A percentile compares a stretch with the other conserved stretches of the same genome.
These are phyloP conservation scores for Coriaria nepalensis DNA, from an alignment of 306 rosid genomes.

Conservation along the genomic window DNA sequence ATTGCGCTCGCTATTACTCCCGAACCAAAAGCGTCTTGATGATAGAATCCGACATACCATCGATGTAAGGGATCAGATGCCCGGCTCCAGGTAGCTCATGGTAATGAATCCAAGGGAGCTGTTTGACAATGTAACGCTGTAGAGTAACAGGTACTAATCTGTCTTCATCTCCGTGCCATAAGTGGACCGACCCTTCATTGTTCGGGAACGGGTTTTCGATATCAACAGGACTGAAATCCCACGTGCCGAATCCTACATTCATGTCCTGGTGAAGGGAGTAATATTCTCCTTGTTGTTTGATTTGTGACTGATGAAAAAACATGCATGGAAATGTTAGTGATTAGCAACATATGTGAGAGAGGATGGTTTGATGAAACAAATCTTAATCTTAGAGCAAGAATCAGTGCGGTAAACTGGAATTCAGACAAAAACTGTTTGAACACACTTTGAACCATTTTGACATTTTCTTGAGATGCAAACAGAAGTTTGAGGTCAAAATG, in stretches of 20 bases:
- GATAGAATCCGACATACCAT: conserved; percentile 33
- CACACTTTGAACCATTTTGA: too few relatives aligned
- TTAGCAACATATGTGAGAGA: not conserved
- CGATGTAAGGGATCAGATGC: conserved; percentile 38
- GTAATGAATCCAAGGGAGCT: conserved; percentile 72
- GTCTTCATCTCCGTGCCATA: conserved; percentile 92
- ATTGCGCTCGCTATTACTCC: conserved; percentile 1
- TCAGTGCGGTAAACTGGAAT: too few relatives aligned
- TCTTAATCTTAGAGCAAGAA: too few relatives aligned
- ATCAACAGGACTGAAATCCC: conserved; percentile 71
- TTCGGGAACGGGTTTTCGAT: conserved; percentile 65
- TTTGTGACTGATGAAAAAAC: conserved; percentile 33
- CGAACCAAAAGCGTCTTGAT: conserved; percentile 7
- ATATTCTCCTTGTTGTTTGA: conserved; percentile 57
- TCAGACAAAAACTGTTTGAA: too few relatives aligned
- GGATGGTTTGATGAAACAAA: not conserved
- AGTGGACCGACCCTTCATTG: conserved; percentile 57
- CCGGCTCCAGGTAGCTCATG: conserved; percentile 74
- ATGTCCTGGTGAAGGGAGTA: conserved; percentile 51
- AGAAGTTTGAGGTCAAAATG: too few relatives aligned
- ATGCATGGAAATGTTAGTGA: not conserved
- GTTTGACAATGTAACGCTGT: conserved; percentile 47
- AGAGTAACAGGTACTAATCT: conserved; percentile 33
- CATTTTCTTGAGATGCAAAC: too few relatives aligned
- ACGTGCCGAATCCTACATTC: conserved; percentile 52